Conservation (phyloP, 2,329 filamentous ascomycete species). For the Fusarium sp. region DNA sequence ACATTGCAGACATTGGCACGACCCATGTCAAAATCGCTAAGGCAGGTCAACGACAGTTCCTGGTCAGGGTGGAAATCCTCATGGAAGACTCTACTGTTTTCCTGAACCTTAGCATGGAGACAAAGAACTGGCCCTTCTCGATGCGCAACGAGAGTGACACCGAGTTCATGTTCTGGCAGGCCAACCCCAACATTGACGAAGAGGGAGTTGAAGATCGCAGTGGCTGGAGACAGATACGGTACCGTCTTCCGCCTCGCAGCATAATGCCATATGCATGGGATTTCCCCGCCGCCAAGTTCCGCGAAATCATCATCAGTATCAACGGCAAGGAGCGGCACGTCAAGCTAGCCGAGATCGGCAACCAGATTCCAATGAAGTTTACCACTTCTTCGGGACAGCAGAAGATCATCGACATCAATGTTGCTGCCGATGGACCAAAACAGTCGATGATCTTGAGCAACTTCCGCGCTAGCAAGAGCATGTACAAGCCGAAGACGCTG, state of each 20-base stretch:
- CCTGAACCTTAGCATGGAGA: constrained; percentile 90
- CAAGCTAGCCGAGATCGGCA: constrained; percentile 96
- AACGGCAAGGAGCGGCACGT: constrained; percentile 81
- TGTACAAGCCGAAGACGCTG: constrained; percentile 78
- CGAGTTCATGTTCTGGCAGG: constrained; percentile 97
- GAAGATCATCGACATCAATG: constrained; percentile 97
- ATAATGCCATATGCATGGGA: constrained; percentile 99
- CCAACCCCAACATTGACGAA: constrained; percentile 92
- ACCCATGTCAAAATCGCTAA: constrained; percentile 95
- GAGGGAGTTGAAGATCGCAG: constrained; percentile 88
- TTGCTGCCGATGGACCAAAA: constrained; percentile 94
- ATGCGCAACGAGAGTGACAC: constrained; percentile 99
- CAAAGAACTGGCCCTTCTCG: constrained; percentile 97
- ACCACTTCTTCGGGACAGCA: constrained; percentile 76
- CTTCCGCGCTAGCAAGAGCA: constrained; percentile 91
- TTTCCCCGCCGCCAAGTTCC: constrained; percentile 96
- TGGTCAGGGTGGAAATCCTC: constrained; percentile 90
- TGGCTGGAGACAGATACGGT: constrained; percentile 93
- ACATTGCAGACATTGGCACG: constrained; percentile 94
- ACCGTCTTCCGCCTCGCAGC: constrained; percentile 91
- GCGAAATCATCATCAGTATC: constrained; percentile 83
- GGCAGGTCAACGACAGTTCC: constrained; percentile 87
- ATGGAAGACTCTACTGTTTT: constrained; percentile 96
- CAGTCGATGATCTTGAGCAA: constrained; percentile 96
- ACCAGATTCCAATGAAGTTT: constrained; percentile 94